These are phyloP conservation scores for Eruca vesicaria DNA, from an alignment of 441 rosid genomes.

Conservation along the genomic window DNA sequence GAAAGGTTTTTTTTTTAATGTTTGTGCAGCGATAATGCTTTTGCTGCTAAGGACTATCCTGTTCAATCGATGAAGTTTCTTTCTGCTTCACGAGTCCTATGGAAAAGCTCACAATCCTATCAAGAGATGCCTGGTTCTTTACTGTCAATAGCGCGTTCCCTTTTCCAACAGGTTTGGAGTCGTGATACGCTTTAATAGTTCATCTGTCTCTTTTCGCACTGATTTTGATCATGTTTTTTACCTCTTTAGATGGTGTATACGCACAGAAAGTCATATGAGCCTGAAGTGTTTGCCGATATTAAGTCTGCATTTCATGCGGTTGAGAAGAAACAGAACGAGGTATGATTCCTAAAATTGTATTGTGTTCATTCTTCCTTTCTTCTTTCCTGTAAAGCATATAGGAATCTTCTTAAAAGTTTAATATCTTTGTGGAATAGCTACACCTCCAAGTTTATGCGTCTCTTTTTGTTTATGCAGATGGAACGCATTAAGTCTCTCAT, in stretches of 20 bases:
- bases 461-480: constrained; percentile 15
- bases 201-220: constrained; percentile 15
- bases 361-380: neutral
- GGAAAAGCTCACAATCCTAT: constrained; percentile 48
- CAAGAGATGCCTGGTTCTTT: constrained; percentile 47
- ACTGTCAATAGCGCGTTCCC: constrained; percentile 56
- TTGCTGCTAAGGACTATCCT: constrained; percentile 60
- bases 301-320: constrained; percentile 51
- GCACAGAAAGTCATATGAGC: constrained; percentile 65
- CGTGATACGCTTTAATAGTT: constrained; percentile 11
- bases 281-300: constrained; percentile 57
- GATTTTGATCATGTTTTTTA: constrained; percentile 11
- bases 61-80: constrained; percentile 49
- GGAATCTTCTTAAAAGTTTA: neutral
- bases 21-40: constrained; percentile 47
- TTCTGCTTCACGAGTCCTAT: constrained; percentile 58
- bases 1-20: constrained; percentile 3
- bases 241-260: constrained; percentile 66
- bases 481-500: constrained; percentile 42
- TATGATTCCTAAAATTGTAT: constrained; percentile 35
- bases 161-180: constrained; percentile 68
- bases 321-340: constrained; percentile 43
- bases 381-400: constrained; percentile 19
- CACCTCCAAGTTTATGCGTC: constrained; percentile 17
- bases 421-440: neutral